These are phyloP conservation scores for Candida arabinofermentans DNA, from an alignment of 805 yeast genomes.

Conservation along the genomic window DNA sequence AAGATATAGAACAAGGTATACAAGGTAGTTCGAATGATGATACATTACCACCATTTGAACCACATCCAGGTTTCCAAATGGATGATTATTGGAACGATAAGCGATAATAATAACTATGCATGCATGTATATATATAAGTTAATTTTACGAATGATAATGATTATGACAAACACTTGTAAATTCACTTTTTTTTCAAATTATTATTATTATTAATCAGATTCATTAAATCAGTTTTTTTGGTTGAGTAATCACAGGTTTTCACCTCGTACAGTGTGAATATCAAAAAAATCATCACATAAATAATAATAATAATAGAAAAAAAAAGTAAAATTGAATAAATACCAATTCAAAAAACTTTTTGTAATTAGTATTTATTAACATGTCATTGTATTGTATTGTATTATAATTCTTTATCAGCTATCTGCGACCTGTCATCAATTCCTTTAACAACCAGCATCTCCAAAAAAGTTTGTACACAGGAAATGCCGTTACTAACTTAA, in stretches of 20 bases:
- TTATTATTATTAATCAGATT: constrained; percentile 34
- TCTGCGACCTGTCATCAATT: constrained; percentile 50
- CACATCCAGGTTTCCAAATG: constrained; percentile 40
- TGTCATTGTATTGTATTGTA: neutral
- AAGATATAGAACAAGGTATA: no score
- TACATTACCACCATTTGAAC: constrained; percentile 39
- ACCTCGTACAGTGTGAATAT: constrained; percentile 59
- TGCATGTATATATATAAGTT: neutral
- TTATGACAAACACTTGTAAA: no score
- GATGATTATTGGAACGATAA: constrained; percentile 48
- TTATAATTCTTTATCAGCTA: constrained; percentile 24
- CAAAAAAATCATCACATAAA: constrained; percentile 22
- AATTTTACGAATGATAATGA: neutral
- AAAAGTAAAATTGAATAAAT: neutral
- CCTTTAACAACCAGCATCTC: constrained; percentile 39
- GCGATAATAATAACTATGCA: neutral
- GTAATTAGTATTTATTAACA: no score
- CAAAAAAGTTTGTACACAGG: constrained; percentile 46
- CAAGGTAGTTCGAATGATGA: neutral
- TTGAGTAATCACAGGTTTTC: constrained; percentile 32
- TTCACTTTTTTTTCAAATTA: neutral
- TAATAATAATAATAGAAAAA: neutral
- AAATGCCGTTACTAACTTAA: constrained; percentile 41
- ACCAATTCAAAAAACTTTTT: neutral
- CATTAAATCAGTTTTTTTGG: constrained; percentile 52